A percentile compares a stretch with the other conserved stretches of the same genome.
Conservation (phyloP, 2,329 filamentous ascomycete genomes). For the Leptographium procerum region DNA sequence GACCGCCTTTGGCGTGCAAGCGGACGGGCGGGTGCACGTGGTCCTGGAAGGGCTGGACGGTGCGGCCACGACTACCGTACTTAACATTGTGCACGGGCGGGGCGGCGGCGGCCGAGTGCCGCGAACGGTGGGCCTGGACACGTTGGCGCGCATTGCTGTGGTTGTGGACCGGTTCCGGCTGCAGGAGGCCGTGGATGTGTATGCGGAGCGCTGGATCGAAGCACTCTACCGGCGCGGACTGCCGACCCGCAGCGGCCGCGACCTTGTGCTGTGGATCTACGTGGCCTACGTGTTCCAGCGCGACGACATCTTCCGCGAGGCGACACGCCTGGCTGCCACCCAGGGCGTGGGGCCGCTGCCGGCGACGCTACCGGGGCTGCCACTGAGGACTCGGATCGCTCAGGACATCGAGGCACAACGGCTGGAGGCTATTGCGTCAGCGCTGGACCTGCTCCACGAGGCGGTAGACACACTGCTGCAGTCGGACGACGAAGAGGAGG, state of each 20-base stretch:
- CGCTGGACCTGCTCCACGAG: conserved; percentile 14
- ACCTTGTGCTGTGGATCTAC: conserved; percentile 21
- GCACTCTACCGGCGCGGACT: conserved; percentile 11
- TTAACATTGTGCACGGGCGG: conserved; percentile 34
- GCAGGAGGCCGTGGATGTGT: conserved; percentile 29
- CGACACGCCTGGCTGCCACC: conserved; percentile 16
- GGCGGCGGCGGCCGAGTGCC: conserved; percentile 28
- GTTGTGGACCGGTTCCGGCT: conserved; percentile 31
- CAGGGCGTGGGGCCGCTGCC: conserved; percentile 16
- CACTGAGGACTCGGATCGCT: conserved; percentile 18
- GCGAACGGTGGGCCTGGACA: conserved; percentile 23
- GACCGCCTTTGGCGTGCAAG: conserved; percentile 7
- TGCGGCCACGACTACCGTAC: conserved; percentile 26
- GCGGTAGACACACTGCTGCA: conserved; percentile 14
- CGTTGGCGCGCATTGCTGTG: conserved; percentile 30
- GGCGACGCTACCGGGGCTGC: conserved; percentile 14
- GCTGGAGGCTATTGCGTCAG: conserved; percentile 14
- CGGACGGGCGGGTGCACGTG: conserved; percentile 22
- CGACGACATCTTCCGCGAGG: conserved; percentile 16
- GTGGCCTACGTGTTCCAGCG: conserved; percentile 20
- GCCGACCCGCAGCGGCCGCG: conserved; percentile 12
- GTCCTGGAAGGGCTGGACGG: conserved; percentile 21
- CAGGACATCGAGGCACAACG: conserved; percentile 19
- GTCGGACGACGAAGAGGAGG: background rate
- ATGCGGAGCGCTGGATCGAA: conserved; percentile 28